Evolutionary conservation across 345 rosid species (phyloP), one percentile per base, ranked within the genome.

Genomic region (Pelargonium nanum): DNA sequence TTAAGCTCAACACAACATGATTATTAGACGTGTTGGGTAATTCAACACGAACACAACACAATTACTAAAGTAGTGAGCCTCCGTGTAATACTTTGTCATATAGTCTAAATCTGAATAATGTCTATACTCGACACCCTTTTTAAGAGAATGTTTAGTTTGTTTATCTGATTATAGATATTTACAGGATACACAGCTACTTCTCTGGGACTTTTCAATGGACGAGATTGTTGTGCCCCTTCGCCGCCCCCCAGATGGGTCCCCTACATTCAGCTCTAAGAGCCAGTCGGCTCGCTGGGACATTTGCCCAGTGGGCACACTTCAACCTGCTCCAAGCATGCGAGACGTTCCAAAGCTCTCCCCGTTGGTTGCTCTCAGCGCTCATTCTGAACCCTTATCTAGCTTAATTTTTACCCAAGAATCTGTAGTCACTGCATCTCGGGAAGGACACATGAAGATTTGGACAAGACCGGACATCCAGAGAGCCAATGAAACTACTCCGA

Each of bases 201-300:
- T 94, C 58, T 94, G 99, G 99, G 99, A 94, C 78, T 79, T 94
- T 40, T 93, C 91, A 81, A 78, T 85, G 95, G 99, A 94, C 22
- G 99, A 94, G 75, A 90, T 94, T 50, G 96, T 94, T 26, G 97
- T 91, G 77, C 99, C 99, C 60, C 70, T 88, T 25, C 88, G 97
- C 24, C 81, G 97, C 50, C 88, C 93, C 59, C 87, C 84, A 24
- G 99, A 95, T 70, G 99, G 97, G 48, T 94, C 99, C 19, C 99
- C 97, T 15, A 88, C 97, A 56, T 88, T 79, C 78, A 88, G 95
- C 62, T 68, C 96, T 1, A 97, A 97, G 73, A 94, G 97, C 82
- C 99, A 88, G 69, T 90, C 99, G 26, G 75, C 97, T n/a, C 99
- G 88, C 63, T 94, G 99, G 99, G 99, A 94, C 86, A 90, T 65